Evolutionary conservation across 768 basidiomycete genomes (phyloP).

Genomic region (Xerocomellus intermedius): DNA sequence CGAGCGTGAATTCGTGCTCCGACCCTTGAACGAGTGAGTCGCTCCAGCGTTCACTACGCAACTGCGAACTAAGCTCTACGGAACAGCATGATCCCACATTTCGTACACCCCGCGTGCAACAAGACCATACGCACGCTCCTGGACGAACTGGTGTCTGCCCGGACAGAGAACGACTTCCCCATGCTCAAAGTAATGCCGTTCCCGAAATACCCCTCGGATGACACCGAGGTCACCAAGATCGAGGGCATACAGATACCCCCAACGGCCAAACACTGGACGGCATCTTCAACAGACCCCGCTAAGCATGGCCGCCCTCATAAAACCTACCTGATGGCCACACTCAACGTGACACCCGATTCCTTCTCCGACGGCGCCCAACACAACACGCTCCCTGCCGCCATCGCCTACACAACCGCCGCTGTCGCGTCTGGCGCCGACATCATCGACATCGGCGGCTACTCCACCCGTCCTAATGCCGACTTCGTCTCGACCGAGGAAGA

Average conservation of each 20-base stretch:
- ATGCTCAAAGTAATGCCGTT: conserved; percentile 80
- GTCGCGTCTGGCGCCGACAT: conserved; percentile 65
- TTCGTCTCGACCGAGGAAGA: conserved; percentile 72
- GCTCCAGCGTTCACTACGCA: not conserved
- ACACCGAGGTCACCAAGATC: conserved; percentile 5
- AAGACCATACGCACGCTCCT: conserved; percentile 50
- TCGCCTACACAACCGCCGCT: conserved; percentile 51
- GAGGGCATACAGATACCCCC: conserved; percentile 14
- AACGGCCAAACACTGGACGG: conserved; percentile 26
- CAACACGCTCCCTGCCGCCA: conserved; percentile 48
- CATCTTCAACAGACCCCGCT: conserved; percentile 16
- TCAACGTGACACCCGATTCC: conserved; percentile 31
- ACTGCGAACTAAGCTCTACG: not conserved
- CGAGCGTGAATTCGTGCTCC: conserved; percentile 90
- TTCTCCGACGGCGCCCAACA: not conserved
- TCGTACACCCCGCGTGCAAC: conserved; percentile 58
- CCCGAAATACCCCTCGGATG: conserved; percentile 48
- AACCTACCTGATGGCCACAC: conserved; percentile 85
- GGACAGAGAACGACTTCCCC: conserved; percentile 36
- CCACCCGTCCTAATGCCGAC: conserved; percentile 79
- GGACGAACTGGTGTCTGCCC: conserved; percentile 34
- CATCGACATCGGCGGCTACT: conserved; percentile 92
- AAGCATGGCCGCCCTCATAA: conserved; percentile 27
- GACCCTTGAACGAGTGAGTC: conserved; percentile 81
- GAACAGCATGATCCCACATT: conserved; percentile 75